A percentile compares a stretch with the other conserved stretches of the same genome.
phyloP scores from a whole-genome alignment of 345 rosid genomes.

The Turritis glabra region DNA sequence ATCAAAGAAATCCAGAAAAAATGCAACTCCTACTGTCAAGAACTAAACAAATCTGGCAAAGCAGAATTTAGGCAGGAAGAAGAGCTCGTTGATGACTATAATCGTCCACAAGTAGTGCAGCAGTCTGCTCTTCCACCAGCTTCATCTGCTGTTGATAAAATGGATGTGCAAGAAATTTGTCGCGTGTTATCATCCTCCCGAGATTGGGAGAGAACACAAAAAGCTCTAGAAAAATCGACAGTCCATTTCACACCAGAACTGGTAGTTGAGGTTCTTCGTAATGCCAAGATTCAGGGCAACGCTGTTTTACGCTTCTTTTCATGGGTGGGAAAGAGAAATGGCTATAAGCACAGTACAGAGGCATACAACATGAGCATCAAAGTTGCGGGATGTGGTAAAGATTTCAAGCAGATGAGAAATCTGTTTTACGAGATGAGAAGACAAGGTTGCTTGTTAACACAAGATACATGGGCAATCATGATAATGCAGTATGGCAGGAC shows the following conservation, averaged over 20 bases:
- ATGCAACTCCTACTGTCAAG: constrained; percentile 28
- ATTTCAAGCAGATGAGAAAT: constrained; percentile 78
- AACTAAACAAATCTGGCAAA: constrained; percentile 8
- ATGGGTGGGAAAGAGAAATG: constrained; percentile 67
- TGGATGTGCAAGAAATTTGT: constrained; percentile 51
- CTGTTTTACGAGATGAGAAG: constrained; percentile 83
- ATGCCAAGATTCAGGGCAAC: constrained; percentile 49
- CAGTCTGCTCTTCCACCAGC: constrained; percentile 27
- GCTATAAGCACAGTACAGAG: constrained; percentile 62
- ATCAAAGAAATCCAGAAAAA: constrained; percentile 53
- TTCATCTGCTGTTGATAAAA: constrained; percentile 38
- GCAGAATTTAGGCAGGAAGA: constrained; percentile 23
- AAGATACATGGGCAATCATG: constrained; percentile 86
- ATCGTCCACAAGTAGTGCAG: constrained; percentile 22
- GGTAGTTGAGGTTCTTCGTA: constrained; percentile 52
- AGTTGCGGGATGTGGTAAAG: constrained; percentile 75
- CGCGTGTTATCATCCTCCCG: constrained; percentile 44
- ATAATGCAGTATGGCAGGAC: constrained; percentile 83
- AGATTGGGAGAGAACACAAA: constrained; percentile 50
- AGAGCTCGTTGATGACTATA: constrained; percentile 23
- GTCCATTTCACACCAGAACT: constrained; percentile 68
- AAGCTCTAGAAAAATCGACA: constrained; percentile 52
- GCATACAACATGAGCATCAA: constrained; percentile 91
- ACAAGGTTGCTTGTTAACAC: constrained; percentile 54
- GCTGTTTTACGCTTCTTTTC: constrained; percentile 67